Percentiles rank a stretch among this genome's conserved stretches.
Conservation (phyloP, 139 green algal species). For the Raphidocelis subcapitata region DNA sequence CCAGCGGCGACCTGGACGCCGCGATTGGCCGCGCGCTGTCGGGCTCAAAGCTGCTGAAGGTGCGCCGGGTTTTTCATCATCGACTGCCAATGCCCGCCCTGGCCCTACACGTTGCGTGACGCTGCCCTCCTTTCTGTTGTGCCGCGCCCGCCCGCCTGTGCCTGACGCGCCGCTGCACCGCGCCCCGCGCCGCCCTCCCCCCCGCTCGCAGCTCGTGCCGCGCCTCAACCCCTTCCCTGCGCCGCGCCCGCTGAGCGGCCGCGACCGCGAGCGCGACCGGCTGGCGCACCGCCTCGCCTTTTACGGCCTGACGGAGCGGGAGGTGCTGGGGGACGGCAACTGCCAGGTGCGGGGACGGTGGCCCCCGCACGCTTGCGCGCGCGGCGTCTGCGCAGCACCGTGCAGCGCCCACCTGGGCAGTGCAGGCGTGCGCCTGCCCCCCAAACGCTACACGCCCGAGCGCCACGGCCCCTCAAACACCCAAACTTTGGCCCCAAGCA, state of each 20-base stretch:
- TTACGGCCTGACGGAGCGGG: conserved; percentile 59
- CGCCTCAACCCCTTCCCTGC: conserved; percentile 10
- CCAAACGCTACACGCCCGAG: no score
- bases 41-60: no score
- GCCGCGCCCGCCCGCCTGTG: background rate
- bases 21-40: no score
- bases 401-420: no score
- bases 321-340: conserved; percentile 72
- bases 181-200: background rate
- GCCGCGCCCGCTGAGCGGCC: background rate
- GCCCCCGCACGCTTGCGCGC: no score
- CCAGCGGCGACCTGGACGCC: no score
- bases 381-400: no score
- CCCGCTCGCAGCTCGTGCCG: conserved; percentile 14
- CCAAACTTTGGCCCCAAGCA: no score
- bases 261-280: conserved; percentile 25
- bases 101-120: background rate
- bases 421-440: no score
- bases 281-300: conserved; percentile 43
- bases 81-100: no score
- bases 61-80: no score
- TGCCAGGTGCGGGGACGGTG: conserved; percentile 56
- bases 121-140: background rate
- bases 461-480: no score
- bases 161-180: background rate